Evolutionary conservation across 331 rosid genomes (phyloP).

Genomic region (Malus hybrid): DNA sequence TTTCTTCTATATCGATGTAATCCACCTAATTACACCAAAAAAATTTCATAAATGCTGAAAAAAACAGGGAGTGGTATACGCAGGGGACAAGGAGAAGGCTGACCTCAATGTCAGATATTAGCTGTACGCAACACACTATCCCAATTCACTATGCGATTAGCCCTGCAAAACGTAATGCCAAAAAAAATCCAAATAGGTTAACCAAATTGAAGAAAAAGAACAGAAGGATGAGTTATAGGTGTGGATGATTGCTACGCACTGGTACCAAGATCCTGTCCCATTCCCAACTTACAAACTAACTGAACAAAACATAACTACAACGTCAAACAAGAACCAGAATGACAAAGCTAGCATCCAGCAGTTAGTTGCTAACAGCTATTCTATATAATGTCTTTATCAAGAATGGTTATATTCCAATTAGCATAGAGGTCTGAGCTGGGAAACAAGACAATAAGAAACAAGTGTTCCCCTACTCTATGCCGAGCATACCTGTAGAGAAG

Average conservation of each 20-base stretch:
- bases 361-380: too few relatives aligned
- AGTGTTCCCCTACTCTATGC: constrained; percentile 2
- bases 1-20: constrained; percentile 69
- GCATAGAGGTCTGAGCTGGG: neutral
- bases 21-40: constrained; percentile 58
- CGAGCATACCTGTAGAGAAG: constrained; percentile 71
- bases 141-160: constrained; percentile 87
- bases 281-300: neutral
- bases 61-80: neutral
- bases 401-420: neutral
- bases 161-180: constrained; percentile 38
- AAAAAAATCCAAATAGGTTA: neutral
- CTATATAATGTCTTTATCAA: neutral
- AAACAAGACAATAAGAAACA: neutral
- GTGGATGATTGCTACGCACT: neutral
- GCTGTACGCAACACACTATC: constrained; percentile 88
- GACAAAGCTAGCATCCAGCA: neutral
- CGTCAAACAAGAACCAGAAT: neutral
- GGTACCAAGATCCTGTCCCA: neutral
- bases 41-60: constrained; percentile 3
- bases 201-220: neutral
- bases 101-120: constrained; percentile 92
- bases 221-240: neutral
- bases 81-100: constrained; percentile 3
- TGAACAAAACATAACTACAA: neutral